Evolutionary conservation across 2,329 filamentous ascomycete species (phyloP).

Genomic region (Aspergillus sp.): DNA sequence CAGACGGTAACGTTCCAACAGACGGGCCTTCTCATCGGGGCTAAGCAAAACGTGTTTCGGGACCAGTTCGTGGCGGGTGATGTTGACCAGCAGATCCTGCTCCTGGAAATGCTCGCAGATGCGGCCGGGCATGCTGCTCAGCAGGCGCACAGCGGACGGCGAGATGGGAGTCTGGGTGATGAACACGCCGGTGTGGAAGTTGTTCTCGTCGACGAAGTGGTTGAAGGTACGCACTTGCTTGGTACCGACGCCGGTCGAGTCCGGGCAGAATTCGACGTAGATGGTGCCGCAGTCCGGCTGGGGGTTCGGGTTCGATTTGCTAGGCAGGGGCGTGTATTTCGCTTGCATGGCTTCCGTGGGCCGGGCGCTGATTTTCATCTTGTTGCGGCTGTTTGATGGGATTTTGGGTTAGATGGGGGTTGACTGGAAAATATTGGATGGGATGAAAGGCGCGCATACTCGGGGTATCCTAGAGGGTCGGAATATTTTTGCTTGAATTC

Average conservation of each 20-base stretch:
- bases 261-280: constrained; percentile 88
- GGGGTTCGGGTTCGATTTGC: constrained; percentile 71
- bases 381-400: constrained; percentile 63
- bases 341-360: constrained; percentile 81
- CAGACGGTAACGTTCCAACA: constrained; percentile 86
- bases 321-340: constrained; percentile 74
- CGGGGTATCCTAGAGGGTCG: constrained; percentile 70
- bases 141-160: constrained; percentile 81
- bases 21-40: constrained; percentile 80
- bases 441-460: constrained; percentile 58
- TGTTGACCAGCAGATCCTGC: constrained; percentile 94
- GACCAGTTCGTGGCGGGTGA: constrained; percentile 95
- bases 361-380: constrained; percentile 84
- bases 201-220: constrained; percentile 74
- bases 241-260: constrained; percentile 74
- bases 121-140: constrained; percentile 73
- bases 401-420: neutral
- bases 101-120: constrained; percentile 95
- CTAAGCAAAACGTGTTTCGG: constrained; percentile 90
- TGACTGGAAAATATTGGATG: constrained; percentile 14
- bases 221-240: constrained; percentile 91
- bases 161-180: constrained; percentile 82
- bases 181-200: constrained; percentile 88
- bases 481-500: constrained; percentile 74
- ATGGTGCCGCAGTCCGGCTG: constrained; percentile 78